Percentiles rank a stretch among this genome's conserved stretches.
Conservation (phyloP, 345 rosid species). For the Eucalyptus pauciflora region DNA sequence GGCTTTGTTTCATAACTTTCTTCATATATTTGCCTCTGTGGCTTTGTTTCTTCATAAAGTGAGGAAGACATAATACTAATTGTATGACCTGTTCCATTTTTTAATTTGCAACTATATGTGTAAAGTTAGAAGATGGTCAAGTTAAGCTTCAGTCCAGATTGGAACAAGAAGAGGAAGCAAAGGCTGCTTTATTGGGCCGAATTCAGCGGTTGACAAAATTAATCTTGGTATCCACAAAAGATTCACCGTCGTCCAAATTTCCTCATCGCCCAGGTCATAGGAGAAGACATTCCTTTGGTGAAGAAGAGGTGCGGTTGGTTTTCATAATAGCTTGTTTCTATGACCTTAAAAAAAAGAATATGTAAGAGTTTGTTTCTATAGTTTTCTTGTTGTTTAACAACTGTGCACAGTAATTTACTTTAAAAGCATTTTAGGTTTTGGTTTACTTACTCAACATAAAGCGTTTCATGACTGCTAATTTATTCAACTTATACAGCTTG, state of each 20-base stretch:
- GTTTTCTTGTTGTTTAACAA: background rate
- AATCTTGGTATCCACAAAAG: conserved; percentile 89
- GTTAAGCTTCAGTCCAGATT: conserved; percentile 85
- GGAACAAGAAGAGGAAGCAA: conserved; percentile 99
- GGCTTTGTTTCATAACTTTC: background rate
- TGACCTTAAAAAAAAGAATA: background rate
- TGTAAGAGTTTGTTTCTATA: background rate
- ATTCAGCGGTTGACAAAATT: conserved; percentile 89
- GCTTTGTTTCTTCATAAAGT: background rate
- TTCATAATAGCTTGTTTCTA: background rate
- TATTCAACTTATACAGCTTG: conserved; percentile 47
- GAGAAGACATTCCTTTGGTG: conserved; percentile 99
- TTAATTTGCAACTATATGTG: background rate
- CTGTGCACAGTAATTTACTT: background rate
- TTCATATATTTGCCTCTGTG: background rate
- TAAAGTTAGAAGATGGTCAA: conserved; percentile 98
- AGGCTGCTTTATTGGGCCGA: conserved; percentile 91
- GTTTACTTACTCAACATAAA: background rate
- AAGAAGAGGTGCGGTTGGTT: conserved; percentile 71
- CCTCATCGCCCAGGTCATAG: conserved; percentile 66
- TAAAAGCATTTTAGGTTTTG: background rate
- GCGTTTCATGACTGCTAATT: background rate
- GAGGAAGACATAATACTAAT: background rate
- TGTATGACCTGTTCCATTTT: background rate
- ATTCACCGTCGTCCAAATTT: conserved; percentile 62